These are phyloP conservation scores for Grosmannia penicillata DNA, from an alignment of 2,329 filamentous ascomycete species.

Conservation along the genomic window DNA sequence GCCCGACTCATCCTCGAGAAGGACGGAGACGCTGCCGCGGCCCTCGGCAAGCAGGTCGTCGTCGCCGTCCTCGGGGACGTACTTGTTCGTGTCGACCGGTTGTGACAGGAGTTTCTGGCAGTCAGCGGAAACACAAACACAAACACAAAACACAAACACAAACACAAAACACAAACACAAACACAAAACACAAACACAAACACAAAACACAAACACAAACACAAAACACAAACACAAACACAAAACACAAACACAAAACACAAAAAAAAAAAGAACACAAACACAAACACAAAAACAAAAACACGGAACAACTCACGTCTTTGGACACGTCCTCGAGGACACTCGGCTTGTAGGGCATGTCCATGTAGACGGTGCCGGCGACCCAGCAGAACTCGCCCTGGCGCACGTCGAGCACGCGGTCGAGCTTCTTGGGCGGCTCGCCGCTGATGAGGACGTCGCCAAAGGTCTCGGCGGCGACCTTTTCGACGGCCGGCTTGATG, in stretches of 20 bases:
- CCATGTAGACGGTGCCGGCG: conserved; percentile 88
- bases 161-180: no score
- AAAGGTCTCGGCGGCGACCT: conserved; percentile 63
- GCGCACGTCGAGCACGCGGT: conserved; percentile 84
- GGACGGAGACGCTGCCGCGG: conserved; percentile 27
- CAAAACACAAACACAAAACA: not conserved
- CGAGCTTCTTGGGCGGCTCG: conserved; percentile 59
- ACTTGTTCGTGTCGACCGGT: conserved; percentile 62
- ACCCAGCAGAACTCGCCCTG: conserved; percentile 96
- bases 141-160: no score
- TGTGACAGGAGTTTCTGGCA: conserved; percentile 7
- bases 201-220: not conserved
- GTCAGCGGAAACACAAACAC: not conserved
- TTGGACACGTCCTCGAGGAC: conserved; percentile 91
- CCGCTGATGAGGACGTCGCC: conserved; percentile 61
- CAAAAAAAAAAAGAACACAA: not conserved
- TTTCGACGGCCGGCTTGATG: conserved; percentile 71
- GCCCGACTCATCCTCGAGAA: conserved; percentile 92
- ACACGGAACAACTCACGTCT: conserved; percentile 40
- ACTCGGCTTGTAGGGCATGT: conserved; percentile 90
- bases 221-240: no score
- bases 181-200: not conserved
- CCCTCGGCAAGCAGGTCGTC: conserved; percentile 31
- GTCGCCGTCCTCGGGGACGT: conserved; percentile 44
- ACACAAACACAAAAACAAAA: not conserved